phyloP scores from a whole-genome alignment of 2,329 filamentous ascomycete genomes.

The Ascosphaera apis region DNA sequence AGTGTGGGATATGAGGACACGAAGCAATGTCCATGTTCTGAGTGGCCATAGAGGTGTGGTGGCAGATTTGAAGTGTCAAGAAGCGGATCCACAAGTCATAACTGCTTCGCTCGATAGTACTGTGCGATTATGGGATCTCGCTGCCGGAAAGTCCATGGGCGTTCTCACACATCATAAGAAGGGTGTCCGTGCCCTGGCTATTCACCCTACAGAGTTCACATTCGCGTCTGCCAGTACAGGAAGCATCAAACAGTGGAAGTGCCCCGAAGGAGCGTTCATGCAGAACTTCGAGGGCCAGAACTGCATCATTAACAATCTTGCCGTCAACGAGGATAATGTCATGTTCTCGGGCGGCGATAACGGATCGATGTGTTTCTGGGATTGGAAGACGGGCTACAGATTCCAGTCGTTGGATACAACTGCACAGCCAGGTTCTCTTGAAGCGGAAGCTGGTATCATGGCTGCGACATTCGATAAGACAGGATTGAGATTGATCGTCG shows the following conservation, averaged over 20 bases:
- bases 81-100: conserved; percentile 90
- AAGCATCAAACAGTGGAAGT: conserved; percentile 99
- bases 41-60: conserved; percentile 80
- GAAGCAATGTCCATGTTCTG: conserved; percentile 87
- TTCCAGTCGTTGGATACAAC: conserved; percentile 81
- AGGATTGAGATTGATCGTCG: conserved; percentile 70
- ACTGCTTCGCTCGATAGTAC: conserved; percentile 81
- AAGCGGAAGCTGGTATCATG: conserved; percentile 90
- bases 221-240: conserved; percentile 82
- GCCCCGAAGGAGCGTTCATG: conserved; percentile 94
- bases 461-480: conserved; percentile 79
- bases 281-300: conserved; percentile 97
- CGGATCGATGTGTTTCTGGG: conserved; percentile 92
- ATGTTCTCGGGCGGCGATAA: conserved; percentile 91
- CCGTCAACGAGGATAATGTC: conserved; percentile 86
- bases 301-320: conserved; percentile 80
- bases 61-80: conserved; percentile 73
- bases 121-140: conserved; percentile 82
- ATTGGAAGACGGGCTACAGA: conserved; percentile 89
- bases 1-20: conserved; percentile 96
- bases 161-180: conserved; percentile 98
- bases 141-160: conserved; percentile 87
- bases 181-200: conserved; percentile 62
- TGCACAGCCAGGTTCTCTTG: conserved; percentile 78
- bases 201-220: conserved; percentile 83